Percentiles rank a stretch among this genome's conserved stretches.
phyloP scores from a whole-genome alignment of 164 flowering plant species.

The Dillenia suffruticosa region DNA sequence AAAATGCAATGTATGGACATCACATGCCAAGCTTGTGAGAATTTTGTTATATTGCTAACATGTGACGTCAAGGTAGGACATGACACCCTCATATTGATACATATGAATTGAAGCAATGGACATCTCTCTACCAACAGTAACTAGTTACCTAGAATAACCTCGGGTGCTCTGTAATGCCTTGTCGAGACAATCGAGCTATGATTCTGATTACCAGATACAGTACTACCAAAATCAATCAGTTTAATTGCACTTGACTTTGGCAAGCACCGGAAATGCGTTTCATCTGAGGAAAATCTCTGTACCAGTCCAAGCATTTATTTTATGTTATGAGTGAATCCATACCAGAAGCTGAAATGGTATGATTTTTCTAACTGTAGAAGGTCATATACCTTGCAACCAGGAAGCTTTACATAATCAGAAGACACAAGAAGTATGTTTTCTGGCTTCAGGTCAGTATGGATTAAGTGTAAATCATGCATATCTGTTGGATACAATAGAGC shows the following conservation, averaged over 20 bases:
- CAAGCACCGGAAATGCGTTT: slow-evolving; percentile 55
- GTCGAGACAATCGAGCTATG: slow-evolving; percentile 87
- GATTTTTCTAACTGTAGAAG: slow-evolving; percentile 13
- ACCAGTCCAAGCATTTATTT: slow-evolving; percentile 37
- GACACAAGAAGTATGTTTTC: slow-evolving; percentile 90
- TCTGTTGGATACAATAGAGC: slow-evolving; percentile 43
- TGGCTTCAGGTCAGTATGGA: slow-evolving; percentile 95
- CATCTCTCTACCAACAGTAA: slow-evolving; percentile 17
- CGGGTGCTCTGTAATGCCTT: slow-evolving; percentile 95
- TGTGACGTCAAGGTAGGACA: background rate
- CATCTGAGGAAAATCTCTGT: slow-evolving; percentile 61
- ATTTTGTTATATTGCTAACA: no score
- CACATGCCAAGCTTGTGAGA: no score
- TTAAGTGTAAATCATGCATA: slow-evolving; percentile 78
- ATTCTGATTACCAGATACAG: slow-evolving; percentile 61
- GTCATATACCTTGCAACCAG: slow-evolving; percentile 50
- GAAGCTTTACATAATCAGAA: slow-evolving; percentile 66
- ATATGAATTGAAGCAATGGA: background rate
- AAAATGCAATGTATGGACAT: no score
- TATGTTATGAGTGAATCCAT: slow-evolving; percentile 18
- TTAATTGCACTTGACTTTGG: slow-evolving; percentile 96
- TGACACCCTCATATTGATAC: slow-evolving; percentile 2
- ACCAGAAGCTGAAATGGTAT: slow-evolving; percentile 19
- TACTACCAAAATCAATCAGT: slow-evolving; percentile 97
- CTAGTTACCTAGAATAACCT: slow-evolving; percentile 85